Evolutionary conservation across 2,329 filamentous ascomycete genomes (phyloP).

Genomic region (Verticillium isaacii): DNA sequence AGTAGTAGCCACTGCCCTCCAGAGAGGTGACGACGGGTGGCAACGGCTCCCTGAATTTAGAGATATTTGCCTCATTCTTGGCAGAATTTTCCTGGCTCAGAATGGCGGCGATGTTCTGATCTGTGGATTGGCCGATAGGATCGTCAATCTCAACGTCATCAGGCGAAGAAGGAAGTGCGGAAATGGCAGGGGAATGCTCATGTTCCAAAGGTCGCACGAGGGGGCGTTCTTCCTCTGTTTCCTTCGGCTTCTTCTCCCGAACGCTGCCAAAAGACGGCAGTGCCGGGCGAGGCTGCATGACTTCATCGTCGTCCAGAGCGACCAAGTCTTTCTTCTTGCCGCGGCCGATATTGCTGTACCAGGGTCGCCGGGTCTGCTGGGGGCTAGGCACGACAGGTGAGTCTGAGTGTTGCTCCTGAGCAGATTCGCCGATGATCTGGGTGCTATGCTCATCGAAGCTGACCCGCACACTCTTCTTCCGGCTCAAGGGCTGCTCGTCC

Average conservation of each 20-base stretch:
- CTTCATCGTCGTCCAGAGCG: conserved; percentile 54
- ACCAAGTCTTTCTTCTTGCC: conserved; percentile 46
- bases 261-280: conserved; percentile 74
- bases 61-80: conserved; percentile 51
- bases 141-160: conserved; percentile 20
- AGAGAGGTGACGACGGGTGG: conserved; percentile 67
- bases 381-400: conserved; percentile 34
- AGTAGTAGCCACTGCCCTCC: conserved; percentile 60
- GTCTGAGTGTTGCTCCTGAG: conserved; percentile 28
- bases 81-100: conserved; percentile 48
- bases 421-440: conserved; percentile 46
- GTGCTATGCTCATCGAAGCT: conserved; percentile 73
- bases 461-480: conserved; percentile 65
- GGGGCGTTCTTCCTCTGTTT: conserved; percentile 53
- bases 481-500: conserved; percentile 32
- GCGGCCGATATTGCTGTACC: conserved; percentile 41
- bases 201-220: conserved; percentile 50
- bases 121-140: conserved; percentile 49
- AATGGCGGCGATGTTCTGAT: conserved; percentile 53
- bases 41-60: conserved; percentile 57
- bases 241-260: conserved; percentile 53
- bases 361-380: conserved; percentile 33
- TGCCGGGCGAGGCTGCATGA: conserved; percentile 70
- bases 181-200: conserved; percentile 19
- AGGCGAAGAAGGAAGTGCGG: conserved; percentile 9